phyloP scores from a whole-genome alignment of 2,329 filamentous ascomycete species.

The Aspergillus floridensis region DNA sequence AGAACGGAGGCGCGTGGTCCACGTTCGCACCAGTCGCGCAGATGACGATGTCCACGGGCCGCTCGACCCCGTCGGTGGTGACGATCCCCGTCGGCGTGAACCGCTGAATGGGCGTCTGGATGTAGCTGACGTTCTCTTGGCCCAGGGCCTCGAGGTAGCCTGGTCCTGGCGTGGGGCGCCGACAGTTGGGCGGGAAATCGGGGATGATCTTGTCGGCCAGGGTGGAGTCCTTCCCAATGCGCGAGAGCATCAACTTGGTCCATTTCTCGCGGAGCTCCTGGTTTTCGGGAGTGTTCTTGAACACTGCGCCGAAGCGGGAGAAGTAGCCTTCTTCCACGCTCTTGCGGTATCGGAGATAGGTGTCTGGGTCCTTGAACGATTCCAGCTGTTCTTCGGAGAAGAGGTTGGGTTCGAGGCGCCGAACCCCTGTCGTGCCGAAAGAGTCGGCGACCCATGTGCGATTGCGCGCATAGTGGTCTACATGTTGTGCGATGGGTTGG shows the following conservation, averaged over 20 bases:
- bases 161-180: constrained; percentile 63
- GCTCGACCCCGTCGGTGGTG: constrained; percentile 55
- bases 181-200: constrained; percentile 63
- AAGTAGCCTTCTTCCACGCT: constrained; percentile 62
- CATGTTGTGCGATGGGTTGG: constrained; percentile 40
- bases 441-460: constrained; percentile 67
- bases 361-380: constrained; percentile 59
- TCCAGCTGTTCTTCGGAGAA: constrained; percentile 55
- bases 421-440: constrained; percentile 55
- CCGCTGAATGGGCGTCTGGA: constrained; percentile 55
- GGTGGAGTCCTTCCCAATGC: constrained; percentile 55
- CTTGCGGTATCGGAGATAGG: constrained; percentile 61
- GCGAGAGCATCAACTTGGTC: constrained; percentile 53
- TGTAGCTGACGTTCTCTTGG: constrained; percentile 61
- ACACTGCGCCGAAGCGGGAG: constrained; percentile 54
- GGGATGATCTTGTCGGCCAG: constrained; percentile 58
- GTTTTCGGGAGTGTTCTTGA: constrained; percentile 55
- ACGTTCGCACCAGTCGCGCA: constrained; percentile 67
- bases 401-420: constrained; percentile 56
- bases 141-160: constrained; percentile 66
- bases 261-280: constrained; percentile 49
- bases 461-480: constrained; percentile 65
- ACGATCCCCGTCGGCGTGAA: constrained; percentile 62
- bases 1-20: constrained; percentile 59
- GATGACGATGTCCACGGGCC: constrained; percentile 63